Base-by-base conservation (phyloP, 106 monocot genomes). In the Allium sativum region DNA sequence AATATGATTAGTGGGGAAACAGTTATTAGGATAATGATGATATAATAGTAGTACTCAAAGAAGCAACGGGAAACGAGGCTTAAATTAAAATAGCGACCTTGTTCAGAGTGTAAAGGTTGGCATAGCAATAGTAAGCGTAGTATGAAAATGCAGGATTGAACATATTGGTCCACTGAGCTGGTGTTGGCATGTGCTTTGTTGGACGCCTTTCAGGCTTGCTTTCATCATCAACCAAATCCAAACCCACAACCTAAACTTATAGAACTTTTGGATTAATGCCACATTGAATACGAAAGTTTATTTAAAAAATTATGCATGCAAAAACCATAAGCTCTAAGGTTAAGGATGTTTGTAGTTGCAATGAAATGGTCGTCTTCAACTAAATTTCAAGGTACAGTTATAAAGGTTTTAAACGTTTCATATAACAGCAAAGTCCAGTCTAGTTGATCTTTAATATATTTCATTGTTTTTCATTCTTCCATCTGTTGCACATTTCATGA, bases 161-260 rank as follows among this genome's bases (percentile, higher is more conserved):
- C 15, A 82, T 71, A 67, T 98, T 98, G 15, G 90, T 91, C 96
- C 96, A 98, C 59, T 98, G 80, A 44, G 70, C 77, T 51, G 96
- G 96, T 10, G 90, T 88, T 65, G 90, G 96, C 96, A 98, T 98
- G 67, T 98, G 96, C 56, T 98, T 98, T 71, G 96, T 98, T 50
- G 96, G 96, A 14, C 96, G 84, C 57, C 96, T 79, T 72, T 98
- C 96, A 60, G 91, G 91, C 67, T 98, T 98, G 66, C 96, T 98
- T 77, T 98, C 96, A 75, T 98, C 96, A 81, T 98, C 96, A 48
- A 98, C 91, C 82, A 98, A 80, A 77, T 98, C 96, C 54, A 98
- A 81, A 41, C 96, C 96, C 40, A 98, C 96, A 75, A 98, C 96
- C 96, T 98, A 48, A 42, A 65, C 16, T 64, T 62, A 70, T 41